Percentiles rank a stretch among this genome's conserved stretches.
Conservation (phyloP, 164 flowering plant genomes). For the Liquidambar formosana region DNA sequence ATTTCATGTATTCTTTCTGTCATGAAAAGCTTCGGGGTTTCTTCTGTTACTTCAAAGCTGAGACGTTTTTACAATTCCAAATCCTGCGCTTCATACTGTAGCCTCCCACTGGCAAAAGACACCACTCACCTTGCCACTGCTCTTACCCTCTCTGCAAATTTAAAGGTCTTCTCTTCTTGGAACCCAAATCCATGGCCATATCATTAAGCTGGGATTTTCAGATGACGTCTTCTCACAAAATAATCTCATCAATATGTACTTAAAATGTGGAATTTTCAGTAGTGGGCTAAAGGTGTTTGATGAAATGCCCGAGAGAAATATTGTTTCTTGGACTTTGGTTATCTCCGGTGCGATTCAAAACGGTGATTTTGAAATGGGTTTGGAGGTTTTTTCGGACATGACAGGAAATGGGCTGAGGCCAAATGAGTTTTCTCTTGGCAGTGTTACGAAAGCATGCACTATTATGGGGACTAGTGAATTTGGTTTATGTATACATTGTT, state of each 20-base stretch:
- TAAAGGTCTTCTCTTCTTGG: conserved; percentile 26
- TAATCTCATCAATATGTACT: conserved; percentile 46
- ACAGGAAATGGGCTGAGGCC: conserved; percentile 36
- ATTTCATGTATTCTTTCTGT: too few species aligned
- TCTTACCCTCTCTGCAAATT: conserved; percentile 29
- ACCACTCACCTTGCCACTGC: conserved; percentile 18
- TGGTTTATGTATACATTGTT: conserved; percentile 43
- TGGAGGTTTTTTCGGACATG: conserved; percentile 38
- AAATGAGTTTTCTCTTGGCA: conserved; percentile 51
- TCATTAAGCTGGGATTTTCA: conserved; percentile 38
- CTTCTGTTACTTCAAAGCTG: background rate
- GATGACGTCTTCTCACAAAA: conserved; percentile 31
- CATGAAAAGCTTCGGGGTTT: background rate
- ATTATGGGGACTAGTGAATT: conserved; percentile 11
- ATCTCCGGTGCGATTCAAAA: conserved; percentile 39
- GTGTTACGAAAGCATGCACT: conserved; percentile 41
- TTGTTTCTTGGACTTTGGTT: conserved; percentile 58
- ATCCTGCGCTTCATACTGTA: background rate
- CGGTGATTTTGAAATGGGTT: conserved; percentile 38
- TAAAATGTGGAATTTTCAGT: conserved; percentile 25
- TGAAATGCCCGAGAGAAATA: conserved; percentile 47
- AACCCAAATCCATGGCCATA: conserved; percentile 34
- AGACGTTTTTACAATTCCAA: background rate
- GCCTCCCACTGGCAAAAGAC: conserved; percentile 1
- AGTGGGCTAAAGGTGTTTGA: conserved; percentile 46